Percentiles rank a stretch among this genome's conserved stretches.
These are phyloP conservation scores for Gossypium thurberi DNA, from an alignment of 345 rosid genomes.

Conservation along the genomic window DNA sequence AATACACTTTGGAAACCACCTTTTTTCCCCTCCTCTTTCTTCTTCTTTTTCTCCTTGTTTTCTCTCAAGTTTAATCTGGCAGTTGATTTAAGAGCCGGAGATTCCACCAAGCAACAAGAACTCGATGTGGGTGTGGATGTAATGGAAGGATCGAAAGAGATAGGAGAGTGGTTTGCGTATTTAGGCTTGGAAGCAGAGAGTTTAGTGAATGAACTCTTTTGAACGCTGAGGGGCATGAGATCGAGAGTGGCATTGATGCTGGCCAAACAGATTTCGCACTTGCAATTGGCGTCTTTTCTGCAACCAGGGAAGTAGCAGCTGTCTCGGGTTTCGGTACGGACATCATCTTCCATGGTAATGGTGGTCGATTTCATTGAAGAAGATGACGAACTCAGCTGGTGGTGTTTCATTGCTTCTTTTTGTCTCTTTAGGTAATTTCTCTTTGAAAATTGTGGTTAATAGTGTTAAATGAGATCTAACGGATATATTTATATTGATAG, in stretches of 20 bases:
- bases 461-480: background rate
- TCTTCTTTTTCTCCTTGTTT: slow-evolving; percentile 18
- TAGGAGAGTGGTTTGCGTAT: slow-evolving; percentile 31
- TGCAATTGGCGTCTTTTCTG: slow-evolving; percentile 78
- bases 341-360: slow-evolving; percentile 26
- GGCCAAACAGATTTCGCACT: slow-evolving; percentile 70
- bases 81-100: slow-evolving; percentile 40
- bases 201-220: slow-evolving; percentile 61
- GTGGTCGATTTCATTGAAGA: slow-evolving; percentile 35
- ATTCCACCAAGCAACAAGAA: slow-evolving; percentile 21
- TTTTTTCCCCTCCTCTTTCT: background rate
- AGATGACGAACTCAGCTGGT: slow-evolving; percentile 10
- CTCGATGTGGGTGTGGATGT: slow-evolving; percentile 56
- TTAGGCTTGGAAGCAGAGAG: slow-evolving; percentile 36
- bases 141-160: slow-evolving; percentile 40
- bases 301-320: slow-evolving; percentile 84
- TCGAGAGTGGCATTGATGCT: slow-evolving; percentile 89
- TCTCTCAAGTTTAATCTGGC: slow-evolving; percentile 20
- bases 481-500: background rate
- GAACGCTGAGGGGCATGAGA: slow-evolving; percentile 69
- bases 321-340: slow-evolving; percentile 28
- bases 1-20: slow-evolving; percentile 6
- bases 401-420: slow-evolving; percentile 33
- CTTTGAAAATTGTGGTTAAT: background rate
- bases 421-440: background rate